Evolutionary conservation across 305 asterid species (phyloP), one percentile per base, ranked within the genome.

Genomic region (Fraxinus sp.): DNA sequence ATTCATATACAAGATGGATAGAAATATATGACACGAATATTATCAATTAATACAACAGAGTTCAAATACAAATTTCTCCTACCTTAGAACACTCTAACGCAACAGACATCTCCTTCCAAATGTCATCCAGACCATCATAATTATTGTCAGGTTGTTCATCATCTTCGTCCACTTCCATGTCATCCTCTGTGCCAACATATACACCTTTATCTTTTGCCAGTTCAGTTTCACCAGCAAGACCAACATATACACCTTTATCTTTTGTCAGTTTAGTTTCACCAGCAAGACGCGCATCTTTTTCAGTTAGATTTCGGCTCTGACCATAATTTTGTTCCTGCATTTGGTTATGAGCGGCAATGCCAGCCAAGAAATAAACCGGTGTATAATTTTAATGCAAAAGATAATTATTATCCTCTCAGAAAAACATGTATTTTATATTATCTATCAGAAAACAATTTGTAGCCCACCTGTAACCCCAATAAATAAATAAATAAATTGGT

Each of bases 61-160:
- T 68, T 77, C 13, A 81, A 43, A 75, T 77, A 57, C 30, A 83
- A 35, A 80, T 32, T 70, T 70, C 37, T 68, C 81, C 70, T 87
- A 96, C 99, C 99, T 95, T 95, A 77, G 97, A 90, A 90, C 86
- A 85, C 88, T 95, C 99, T 46, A 95, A 77, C 28, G 94, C 97
- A 86, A 92, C 87, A 32, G 85, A 79, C 98, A 96, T 93, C 84
- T 92, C 92, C 66, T 87, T 91, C 99, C 99, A 96, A 68, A 95
- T 95, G 85, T 92, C 98, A 83, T 87, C 92, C 64, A 95, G 86
- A 66, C 95, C 97, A 84, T 96, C 98, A 79, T 85, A 86, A 84
- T 87, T 87, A 66, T 85, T 79, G 77, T 89, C 92, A 62, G 94
- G 82, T 62, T 57, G 78, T 46, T 86, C 89, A 80, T 70, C 89